Evolutionary conservation across 352 stramenopile genomes (phyloP), one percentile per base, ranked within the genome.

Genomic region (Phytophthora tentaculata): DNA sequence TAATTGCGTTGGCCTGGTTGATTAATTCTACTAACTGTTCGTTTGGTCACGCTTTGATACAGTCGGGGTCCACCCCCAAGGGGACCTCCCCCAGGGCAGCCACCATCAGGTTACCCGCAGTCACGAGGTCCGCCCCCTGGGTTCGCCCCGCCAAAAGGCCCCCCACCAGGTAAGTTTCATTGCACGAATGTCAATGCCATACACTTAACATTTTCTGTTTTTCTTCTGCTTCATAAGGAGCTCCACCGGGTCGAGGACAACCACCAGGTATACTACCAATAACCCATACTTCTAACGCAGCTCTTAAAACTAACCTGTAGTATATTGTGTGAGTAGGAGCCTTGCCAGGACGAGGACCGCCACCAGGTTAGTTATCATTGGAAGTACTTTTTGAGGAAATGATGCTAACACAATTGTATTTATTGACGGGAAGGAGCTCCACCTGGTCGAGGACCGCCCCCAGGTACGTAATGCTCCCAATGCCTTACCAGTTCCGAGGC

Each of bases 31-130:
- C 4, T 13, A 24, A 49, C n/a, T 49, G n/a, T n/a, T n/a, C n/a
- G n/a, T 51, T 22, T 41, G 12, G 16, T n/a, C 16, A 28, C 61
- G 28, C 35, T 19, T 41, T 76, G 52, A 45, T 61, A 35, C 49
- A 71, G 60, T 65, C 62, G 77, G 48, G 64, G 67, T 1, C 70
- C 50, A 29, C 71, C 74, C 9, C 75, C 78, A 3, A 73, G 76
- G 17, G 81, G 78, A 4, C 77, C 73, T 7, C 75, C 77, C 13
- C 73, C 75, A 5, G 77, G 76, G 0, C 77, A 79, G 22, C 79
- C 81, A 37, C 77, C 81, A 16, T 73, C 76, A 43, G 72, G 68
- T 26, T 90, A 88, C 32, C 83, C 84, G 12, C 81, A 89, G 55
- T 75, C 80, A 47, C 70, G 81, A 45, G 82, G 81, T 3, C 80